Base-by-base conservation (phyloP, 192 early-diverging fungal species). In the Coemansia sp. region DNA sequence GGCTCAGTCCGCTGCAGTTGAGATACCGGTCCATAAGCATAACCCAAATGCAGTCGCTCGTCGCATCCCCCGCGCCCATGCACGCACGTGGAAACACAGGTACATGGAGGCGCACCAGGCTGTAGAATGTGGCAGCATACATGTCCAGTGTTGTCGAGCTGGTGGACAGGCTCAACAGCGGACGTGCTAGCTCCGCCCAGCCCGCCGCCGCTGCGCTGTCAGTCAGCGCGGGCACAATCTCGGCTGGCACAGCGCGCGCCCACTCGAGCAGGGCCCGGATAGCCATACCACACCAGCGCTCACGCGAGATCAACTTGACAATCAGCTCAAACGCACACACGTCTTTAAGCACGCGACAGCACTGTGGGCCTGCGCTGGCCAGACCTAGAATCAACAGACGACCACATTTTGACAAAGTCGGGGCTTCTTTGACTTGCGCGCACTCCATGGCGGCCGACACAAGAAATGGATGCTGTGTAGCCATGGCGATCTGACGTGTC, bases 21-120 rank as follows among this genome's bases (percentile, higher is more conserved):
- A 82, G 70, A 45, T 82, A 82, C 29, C 79, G 66, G 64, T 82
- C 79, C 62, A 82, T 82, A 60, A 82, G 73, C 70, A 66, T 69
- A 6, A 72, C 67, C 79, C 79, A 82, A 15, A 82, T 48, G 23
- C 73, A 69, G 38, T 69, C 69, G 38, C 55, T 50, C 5, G 62
- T 68, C 14, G 70, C 73, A 23, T 82, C 73, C 10, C 70, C 73
- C 0, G 62, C 27, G 55, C 73, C 79, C 79, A 82, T 75, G 54
- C 79, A 82, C 0, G 79, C 73, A 38, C 72, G 73, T 29, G 79
- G 73, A 53, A 82, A 82, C 29, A 53, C 29, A 4, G 79, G 73
- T 22, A 73, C 66, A 15, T 69, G 64, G 5, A 75, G 64, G 7
- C 70, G 69, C 41, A 82, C 73, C 60, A 82, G 67, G 45, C 67